A percentile compares a stretch with the other conserved stretches of the same genome.
phyloP scores from a whole-genome alignment of 1,139 yeast genomes.

The Suhomyces bolitotheri region DNA sequence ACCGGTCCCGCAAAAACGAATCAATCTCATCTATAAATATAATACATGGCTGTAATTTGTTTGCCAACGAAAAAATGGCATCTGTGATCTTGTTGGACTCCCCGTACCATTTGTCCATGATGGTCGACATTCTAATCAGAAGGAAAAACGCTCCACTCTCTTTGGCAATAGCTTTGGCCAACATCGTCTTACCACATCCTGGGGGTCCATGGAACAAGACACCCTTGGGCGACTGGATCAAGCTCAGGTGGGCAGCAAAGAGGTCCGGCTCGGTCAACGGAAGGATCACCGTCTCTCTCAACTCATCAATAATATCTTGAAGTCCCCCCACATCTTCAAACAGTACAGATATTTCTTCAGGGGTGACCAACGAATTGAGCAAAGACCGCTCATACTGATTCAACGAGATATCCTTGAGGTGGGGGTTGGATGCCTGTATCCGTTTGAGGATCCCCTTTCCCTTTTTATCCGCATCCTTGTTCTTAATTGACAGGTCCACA shows the following conservation, averaged over 20 bases:
- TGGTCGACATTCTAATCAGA: slow-evolving; percentile 88
- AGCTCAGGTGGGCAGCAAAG: slow-evolving; percentile 59
- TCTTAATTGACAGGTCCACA: slow-evolving; percentile 52
- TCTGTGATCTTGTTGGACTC: slow-evolving; percentile 93
- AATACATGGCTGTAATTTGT: slow-evolving; percentile 90
- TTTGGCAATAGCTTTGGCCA: slow-evolving; percentile 91
- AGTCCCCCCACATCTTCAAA: slow-evolving; percentile 89
- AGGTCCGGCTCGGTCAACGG: slow-evolving; percentile 79
- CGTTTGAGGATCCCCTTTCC: slow-evolving; percentile 63
- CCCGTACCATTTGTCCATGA: slow-evolving; percentile 98
- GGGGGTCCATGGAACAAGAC: slow-evolving; percentile 95
- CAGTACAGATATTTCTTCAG: slow-evolving; percentile 73
- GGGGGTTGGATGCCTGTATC: slow-evolving; percentile 60
- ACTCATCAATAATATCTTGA: slow-evolving; percentile 75
- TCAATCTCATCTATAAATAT: slow-evolving; percentile 96
- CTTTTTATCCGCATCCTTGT: slow-evolving; percentile 66
- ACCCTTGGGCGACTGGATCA: slow-evolving; percentile 91
- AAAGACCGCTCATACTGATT: slow-evolving; percentile 79
- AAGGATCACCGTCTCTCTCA: slow-evolving; percentile 82
- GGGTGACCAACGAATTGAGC: slow-evolving; percentile 76
- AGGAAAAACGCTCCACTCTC: slow-evolving; percentile 92
- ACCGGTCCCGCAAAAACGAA: slow-evolving; percentile 85
- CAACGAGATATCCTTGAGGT: slow-evolving; percentile 52
- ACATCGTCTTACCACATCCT: slow-evolving; percentile 97
- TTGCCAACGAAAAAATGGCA: slow-evolving; percentile 88